Conservation (phyloP, 441 rosid species). For the Erodium trifolium region DNA sequence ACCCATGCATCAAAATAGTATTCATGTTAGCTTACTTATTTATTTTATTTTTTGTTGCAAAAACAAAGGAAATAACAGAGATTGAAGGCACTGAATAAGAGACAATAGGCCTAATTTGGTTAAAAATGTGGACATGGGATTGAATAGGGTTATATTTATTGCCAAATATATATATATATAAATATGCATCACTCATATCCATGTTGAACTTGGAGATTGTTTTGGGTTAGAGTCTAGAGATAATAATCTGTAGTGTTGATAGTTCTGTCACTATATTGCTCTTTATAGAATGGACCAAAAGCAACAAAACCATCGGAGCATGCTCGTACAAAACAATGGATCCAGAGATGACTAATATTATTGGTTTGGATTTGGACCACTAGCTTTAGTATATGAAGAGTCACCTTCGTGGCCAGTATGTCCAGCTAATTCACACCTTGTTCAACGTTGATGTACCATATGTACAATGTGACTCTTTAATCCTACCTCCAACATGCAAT, state of each 20-base stretch:
- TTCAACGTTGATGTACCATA: not conserved
- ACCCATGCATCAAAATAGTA: no score
- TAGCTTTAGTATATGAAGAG: slow-evolving; percentile 14
- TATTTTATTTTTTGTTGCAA: not conserved
- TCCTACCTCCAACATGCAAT: not conserved
- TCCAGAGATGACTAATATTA: not conserved
- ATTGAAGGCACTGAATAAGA: not conserved
- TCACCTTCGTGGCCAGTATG: slow-evolving; percentile 19
- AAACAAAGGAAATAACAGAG: not conserved
- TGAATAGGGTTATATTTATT: no score
- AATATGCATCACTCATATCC: no score
- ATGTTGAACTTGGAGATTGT: not conserved
- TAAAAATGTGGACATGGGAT: not conserved
- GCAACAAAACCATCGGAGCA: not conserved
- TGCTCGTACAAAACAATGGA: not conserved
- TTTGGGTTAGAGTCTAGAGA: no score
- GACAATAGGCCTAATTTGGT: not conserved
- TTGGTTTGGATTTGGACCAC: slow-evolving; percentile 23
- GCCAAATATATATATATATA: no score
- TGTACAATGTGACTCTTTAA: slow-evolving; percentile 6
- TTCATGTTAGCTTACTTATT: no score
- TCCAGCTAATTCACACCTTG: slow-evolving; percentile 6
- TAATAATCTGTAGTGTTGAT: not conserved
- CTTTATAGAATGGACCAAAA: not conserved
- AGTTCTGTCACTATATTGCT: not conserved